Evolutionary conservation across 2,329 filamentous ascomycete species (phyloP).

Genomic region (Penicillium expansum): DNA sequence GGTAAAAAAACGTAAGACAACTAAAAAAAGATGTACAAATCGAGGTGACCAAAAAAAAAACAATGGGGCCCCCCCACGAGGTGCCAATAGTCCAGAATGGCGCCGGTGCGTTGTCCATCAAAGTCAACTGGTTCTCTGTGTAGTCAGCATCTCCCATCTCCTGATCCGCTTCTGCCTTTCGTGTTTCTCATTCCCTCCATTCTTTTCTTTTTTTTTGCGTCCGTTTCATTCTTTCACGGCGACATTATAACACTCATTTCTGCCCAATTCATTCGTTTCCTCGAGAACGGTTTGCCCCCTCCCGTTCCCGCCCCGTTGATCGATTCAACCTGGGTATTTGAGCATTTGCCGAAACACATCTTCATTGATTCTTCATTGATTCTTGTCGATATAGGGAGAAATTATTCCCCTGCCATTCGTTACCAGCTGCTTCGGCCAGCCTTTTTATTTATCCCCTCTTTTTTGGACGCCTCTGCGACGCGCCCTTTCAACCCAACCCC

Average conservation of each 20-base stretch:
- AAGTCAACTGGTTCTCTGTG: slow-evolving; percentile 5
- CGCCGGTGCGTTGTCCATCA: neutral
- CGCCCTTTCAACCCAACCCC: slow-evolving; percentile 31
- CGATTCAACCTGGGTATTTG: slow-evolving; percentile 25
- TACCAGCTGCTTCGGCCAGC: slow-evolving; percentile 41
- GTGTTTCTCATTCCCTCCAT: slow-evolving; percentile 28
- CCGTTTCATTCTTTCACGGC: slow-evolving; percentile 56
- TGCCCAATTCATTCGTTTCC: slow-evolving; percentile 34
- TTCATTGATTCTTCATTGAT: slow-evolving; percentile 4
- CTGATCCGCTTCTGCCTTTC: slow-evolving; percentile 23
- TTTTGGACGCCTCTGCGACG: slow-evolving; percentile 37
- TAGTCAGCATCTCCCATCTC: slow-evolving; percentile 29
- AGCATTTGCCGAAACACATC: slow-evolving; percentile 14
- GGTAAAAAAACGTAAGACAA: neutral
- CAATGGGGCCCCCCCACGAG: slow-evolving; percentile 16
- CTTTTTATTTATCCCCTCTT: slow-evolving; percentile 26
- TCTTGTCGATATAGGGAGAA: slow-evolving; percentile 3
- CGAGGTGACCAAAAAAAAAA: slow-evolving; percentile 3
- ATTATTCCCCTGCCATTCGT: slow-evolving; percentile 19
- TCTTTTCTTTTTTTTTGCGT: slow-evolving; percentile 36
- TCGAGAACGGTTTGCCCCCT: slow-evolving; percentile 23
- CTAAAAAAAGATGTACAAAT: neutral
- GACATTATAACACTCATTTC: slow-evolving; percentile 39
- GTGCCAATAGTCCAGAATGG: slow-evolving; percentile 14
- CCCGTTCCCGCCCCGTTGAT: slow-evolving; percentile 24